Percentiles rank a stretch among this genome's conserved stretches.
Conservation (phyloP, 202 grass and related monocot species). For the Musa balbisiana region DNA sequence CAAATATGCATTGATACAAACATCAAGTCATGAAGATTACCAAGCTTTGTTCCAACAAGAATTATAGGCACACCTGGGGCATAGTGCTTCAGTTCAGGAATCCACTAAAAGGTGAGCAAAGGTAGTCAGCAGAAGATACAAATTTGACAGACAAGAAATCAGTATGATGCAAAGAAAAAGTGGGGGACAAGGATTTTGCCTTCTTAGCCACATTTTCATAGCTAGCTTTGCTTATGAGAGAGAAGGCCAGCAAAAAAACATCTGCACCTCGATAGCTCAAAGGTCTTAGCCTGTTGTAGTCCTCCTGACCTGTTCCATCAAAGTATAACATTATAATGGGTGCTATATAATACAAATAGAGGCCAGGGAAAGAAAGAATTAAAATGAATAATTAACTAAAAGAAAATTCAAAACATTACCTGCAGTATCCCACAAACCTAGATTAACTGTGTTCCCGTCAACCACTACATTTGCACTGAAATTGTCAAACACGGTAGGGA, state of each 20-base stretch:
- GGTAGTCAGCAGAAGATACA: too few species aligned
- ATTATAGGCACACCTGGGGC: conserved; percentile 13
- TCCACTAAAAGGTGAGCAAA: conserved; percentile 12
- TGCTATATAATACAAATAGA: neutral
- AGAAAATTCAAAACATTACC: neutral
- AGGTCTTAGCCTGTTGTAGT: conserved; percentile 20
- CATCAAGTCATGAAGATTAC: neutral
- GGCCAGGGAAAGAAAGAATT: neutral
- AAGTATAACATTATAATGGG: neutral
- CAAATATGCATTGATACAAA: neutral
- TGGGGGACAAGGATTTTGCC: neutral
- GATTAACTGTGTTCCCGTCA: conserved; percentile 14
- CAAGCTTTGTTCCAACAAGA: conserved; percentile 17
- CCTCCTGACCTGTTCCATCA: conserved; percentile 14
- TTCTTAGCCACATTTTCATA: conserved; percentile 22
- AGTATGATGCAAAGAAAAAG: neutral
- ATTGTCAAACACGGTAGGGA: conserved; percentile 18
- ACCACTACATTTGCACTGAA: conserved; percentile 20
- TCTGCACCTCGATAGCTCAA: conserved; percentile 17
- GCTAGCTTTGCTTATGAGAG: conserved; percentile 21
- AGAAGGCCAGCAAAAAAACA: conserved; percentile 16
- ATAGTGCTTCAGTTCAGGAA: conserved; percentile 15
- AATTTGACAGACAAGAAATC: neutral
- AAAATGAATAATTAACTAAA: neutral
- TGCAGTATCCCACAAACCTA: conserved; percentile 19